phyloP scores from a whole-genome alignment of 148 eudicot genomes.

The Nyssa sinensis region DNA sequence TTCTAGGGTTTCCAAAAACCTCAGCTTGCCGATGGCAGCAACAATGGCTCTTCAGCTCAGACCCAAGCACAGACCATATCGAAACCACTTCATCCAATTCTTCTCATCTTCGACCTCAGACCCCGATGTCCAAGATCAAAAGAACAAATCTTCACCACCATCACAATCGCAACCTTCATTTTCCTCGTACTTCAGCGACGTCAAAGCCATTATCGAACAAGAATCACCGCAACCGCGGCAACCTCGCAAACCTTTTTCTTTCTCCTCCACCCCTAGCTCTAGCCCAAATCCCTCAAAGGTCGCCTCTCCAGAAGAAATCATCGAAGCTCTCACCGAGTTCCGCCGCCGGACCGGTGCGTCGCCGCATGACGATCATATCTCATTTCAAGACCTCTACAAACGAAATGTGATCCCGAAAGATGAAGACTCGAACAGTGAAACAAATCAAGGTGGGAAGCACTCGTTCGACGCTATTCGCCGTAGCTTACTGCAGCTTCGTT shows the following conservation, averaged over 20 bases:
- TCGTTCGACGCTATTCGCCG: conserved; percentile 28
- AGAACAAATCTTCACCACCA: conserved; percentile 8
- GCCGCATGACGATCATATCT: conserved; percentile 1
- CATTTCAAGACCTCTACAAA: conserved; percentile 35
- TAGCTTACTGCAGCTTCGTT: conserved; percentile 25
- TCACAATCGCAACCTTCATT: conserved; percentile 18
- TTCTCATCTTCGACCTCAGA: conserved; percentile 34
- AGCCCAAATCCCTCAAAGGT: not conserved
- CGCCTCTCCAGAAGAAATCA: conserved; percentile 32
- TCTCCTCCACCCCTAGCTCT: conserved; percentile 1
- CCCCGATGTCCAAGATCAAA: conserved; percentile 15
- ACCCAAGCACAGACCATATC: conserved; percentile 16
- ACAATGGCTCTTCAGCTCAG: conserved; percentile 41
- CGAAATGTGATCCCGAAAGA: not conserved
- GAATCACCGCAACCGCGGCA: conserved; percentile 18
- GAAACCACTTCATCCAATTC: conserved; percentile 18
- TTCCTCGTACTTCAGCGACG: conserved; percentile 37
- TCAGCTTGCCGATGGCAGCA: conserved; percentile 49
- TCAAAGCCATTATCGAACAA: conserved; percentile 42
- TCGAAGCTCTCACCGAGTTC: conserved; percentile 42
- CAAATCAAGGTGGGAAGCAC: not conserved
- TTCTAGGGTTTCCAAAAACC: conserved; percentile 1
- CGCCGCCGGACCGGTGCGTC: conserved; percentile 35
- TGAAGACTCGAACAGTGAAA: not conserved
- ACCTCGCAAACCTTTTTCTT: conserved; percentile 1